A percentile compares a stretch with the other conserved stretches of the same genome.
Conservation (phyloP, 2,329 filamentous ascomycete species). For the Exophiala xenobiotica region DNA sequence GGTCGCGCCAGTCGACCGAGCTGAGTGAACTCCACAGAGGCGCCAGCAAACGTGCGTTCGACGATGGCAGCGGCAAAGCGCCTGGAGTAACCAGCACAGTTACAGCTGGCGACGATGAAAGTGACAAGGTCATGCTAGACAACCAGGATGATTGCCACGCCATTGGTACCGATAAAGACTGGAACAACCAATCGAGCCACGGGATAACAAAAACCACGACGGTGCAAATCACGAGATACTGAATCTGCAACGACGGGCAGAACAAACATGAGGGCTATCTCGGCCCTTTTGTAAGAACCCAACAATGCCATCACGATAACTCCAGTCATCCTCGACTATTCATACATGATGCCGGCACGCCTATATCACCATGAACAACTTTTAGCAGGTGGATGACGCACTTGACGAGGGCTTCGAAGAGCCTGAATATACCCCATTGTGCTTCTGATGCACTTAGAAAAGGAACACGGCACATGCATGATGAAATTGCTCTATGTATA, state of each 20-base stretch:
- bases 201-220: slow-evolving; percentile 26
- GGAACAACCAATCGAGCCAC: slow-evolving; percentile 1
- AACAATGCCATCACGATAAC: no score
- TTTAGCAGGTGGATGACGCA: neutral
- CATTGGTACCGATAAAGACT: slow-evolving; percentile 6
- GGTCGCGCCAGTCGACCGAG: slow-evolving; percentile 19
- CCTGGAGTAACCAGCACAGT: slow-evolving; percentile 19
- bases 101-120: slow-evolving; percentile 21
- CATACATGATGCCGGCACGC: neutral
- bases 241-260: no score
- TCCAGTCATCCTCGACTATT: no score
- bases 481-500: neutral
- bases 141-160: slow-evolving; percentile 14
- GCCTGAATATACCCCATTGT: neutral
- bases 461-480: neutral
- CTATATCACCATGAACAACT: neutral
- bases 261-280: no score
- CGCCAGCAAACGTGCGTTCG: slow-evolving; percentile 5
- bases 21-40: slow-evolving; percentile 12
- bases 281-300: no score
- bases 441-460: neutral
- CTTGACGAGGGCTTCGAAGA: neutral
- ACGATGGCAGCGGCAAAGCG: neutral
- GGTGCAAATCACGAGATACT: slow-evolving; percentile 18
- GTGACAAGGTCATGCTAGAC: slow-evolving; percentile 26